Evolutionary conservation across 805 yeast genomes (phyloP).

Genomic region (Candida ponderosae): DNA sequence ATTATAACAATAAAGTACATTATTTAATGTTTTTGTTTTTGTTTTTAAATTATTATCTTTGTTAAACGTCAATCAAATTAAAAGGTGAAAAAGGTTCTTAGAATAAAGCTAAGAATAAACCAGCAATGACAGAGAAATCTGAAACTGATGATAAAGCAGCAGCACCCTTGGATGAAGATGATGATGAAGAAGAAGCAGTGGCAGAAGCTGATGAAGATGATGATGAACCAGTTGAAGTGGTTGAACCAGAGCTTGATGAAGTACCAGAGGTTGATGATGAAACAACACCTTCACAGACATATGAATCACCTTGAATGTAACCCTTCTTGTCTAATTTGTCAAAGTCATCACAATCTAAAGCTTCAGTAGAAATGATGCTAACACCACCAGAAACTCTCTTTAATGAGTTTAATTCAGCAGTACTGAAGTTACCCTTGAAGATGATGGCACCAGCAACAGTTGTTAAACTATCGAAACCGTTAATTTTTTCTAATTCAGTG

Average conservation of each 20-base stretch:
- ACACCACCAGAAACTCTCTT: conserved; percentile 89
- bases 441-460: conserved; percentile 85
- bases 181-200: conserved; percentile 25
- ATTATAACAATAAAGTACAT: too few species aligned
- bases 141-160: conserved; percentile 3
- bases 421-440: conserved; percentile 71
- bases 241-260: conserved; percentile 20
- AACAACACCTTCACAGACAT: conserved; percentile 62
- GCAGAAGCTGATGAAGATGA: conserved; percentile 35
- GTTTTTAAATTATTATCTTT: neutral
- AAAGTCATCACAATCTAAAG: conserved; percentile 76
- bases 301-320: conserved; percentile 86
- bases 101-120: conserved; percentile 27
- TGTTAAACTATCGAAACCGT: conserved; percentile 66
- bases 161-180: conserved; percentile 9
- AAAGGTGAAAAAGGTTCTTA: too few species aligned
- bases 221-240: conserved; percentile 20
- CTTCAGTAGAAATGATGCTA: conserved; percentile 65
- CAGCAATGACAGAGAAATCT: conserved; percentile 36
- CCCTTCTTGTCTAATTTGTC: conserved; percentile 65
- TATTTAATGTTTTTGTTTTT: too few species aligned
- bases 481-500: conserved; percentile 55
- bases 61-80: too few species aligned
- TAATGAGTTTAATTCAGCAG: conserved; percentile 69
- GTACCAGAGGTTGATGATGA: conserved; percentile 36